Conservation (phyloP, 176 grass and related monocot genomes). For the Ampelocalamus luodianensis region DNA sequence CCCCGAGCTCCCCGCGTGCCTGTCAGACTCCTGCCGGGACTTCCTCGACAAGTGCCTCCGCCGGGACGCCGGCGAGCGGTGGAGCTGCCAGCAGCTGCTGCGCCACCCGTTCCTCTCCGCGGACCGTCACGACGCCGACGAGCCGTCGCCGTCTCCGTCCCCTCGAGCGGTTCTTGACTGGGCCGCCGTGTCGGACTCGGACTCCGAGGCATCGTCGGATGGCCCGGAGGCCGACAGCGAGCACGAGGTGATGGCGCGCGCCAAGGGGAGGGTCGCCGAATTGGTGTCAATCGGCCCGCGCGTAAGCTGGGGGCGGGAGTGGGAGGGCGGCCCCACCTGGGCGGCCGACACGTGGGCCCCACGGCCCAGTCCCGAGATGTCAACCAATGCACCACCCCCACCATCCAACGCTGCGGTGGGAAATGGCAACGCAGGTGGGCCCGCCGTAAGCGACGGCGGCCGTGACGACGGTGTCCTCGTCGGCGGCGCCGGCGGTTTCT, state of each 20-base stretch:
- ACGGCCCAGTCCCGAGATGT: constrained; percentile 8
- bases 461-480: background rate
- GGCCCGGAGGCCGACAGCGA: constrained; percentile 31
- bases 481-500: background rate
- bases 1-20: constrained; percentile 52
- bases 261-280: constrained; percentile 60
- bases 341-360: constrained; percentile 35
- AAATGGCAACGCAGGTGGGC: constrained; percentile 22
- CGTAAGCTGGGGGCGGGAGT: constrained; percentile 29
- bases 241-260: constrained; percentile 58
- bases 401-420: constrained; percentile 10
- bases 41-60: constrained; percentile 88
- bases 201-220: constrained; percentile 25
- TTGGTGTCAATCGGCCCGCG: constrained; percentile 51
- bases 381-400: background rate
- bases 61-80: constrained; percentile 60
- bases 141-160: constrained; percentile 48
- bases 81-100: constrained; percentile 70
- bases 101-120: constrained; percentile 70
- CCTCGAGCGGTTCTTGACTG: constrained; percentile 79
- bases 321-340: constrained; percentile 36
- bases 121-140: background rate
- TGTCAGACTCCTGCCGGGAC: constrained; percentile 62
- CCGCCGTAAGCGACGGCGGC: background rate
- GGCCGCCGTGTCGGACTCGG: constrained; percentile 38